phyloP scores from a whole-genome alignment of 106 monocot genomes.

The Dendrobium catenatum region DNA sequence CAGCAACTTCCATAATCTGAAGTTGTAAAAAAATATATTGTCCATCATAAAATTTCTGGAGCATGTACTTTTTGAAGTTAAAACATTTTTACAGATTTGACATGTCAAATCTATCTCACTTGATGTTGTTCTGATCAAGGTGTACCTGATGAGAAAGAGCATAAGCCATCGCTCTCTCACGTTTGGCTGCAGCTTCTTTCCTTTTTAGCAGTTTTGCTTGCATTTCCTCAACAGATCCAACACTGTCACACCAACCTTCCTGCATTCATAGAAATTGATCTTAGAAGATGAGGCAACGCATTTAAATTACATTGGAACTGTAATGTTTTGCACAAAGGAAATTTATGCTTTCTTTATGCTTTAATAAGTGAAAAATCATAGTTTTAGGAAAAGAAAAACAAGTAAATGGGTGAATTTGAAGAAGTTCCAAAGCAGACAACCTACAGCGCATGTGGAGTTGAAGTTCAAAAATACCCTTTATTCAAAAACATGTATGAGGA shows the following conservation, averaged over 20 bases:
- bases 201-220: slow-evolving; percentile 74
- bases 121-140: background rate
- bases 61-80: background rate
- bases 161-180: slow-evolving; percentile 96
- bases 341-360: too few relatives aligned
- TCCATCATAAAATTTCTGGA: background rate
- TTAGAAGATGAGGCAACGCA: too few relatives aligned
- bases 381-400: too few relatives aligned
- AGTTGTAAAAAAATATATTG: background rate
- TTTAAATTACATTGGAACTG: too few relatives aligned
- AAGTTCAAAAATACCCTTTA: too few relatives aligned
- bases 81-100: background rate
- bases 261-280: slow-evolving; percentile 18
- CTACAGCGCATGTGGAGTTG: too few relatives aligned
- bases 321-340: too few relatives aligned
- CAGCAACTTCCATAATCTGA: background rate
- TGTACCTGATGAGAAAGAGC: slow-evolving; percentile 83
- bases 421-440: too few relatives aligned
- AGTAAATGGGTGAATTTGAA: too few relatives aligned
- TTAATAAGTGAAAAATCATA: too few relatives aligned
- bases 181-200: slow-evolving; percentile 90
- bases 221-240: slow-evolving; percentile 86
- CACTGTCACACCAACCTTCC: slow-evolving; percentile 94
- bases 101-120: background rate
- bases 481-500: too few relatives aligned